These are phyloP conservation scores for Clonostachys chloroleuca DNA, from an alignment of 2,329 filamentous ascomycete species.

Conservation along the genomic window DNA sequence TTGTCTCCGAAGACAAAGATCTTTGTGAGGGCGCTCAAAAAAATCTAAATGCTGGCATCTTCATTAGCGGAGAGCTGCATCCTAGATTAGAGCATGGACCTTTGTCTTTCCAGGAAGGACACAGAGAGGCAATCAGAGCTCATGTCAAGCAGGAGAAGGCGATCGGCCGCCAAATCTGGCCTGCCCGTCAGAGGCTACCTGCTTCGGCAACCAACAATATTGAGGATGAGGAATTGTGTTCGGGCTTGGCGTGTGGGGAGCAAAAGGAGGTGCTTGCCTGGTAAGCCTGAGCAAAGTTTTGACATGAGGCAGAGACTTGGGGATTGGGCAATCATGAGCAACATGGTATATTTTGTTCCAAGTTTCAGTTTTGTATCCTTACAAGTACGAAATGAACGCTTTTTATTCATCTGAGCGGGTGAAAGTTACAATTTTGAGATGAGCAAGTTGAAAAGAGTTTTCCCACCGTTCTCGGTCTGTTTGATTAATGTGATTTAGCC, in stretches of 20 bases:
- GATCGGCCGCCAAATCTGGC: conserved; percentile 20
- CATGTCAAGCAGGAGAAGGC: conserved; percentile 41
- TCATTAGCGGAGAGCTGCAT: conserved; percentile 59
- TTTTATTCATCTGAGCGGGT: too few relatives aligned
- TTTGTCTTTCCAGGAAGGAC: conserved; percentile 48
- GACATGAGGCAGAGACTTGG: too few relatives aligned
- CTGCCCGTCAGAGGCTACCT: conserved; percentile 14
- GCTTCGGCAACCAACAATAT: conserved; percentile 13
- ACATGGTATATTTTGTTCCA: too few relatives aligned
- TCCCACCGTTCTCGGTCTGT: too few relatives aligned
- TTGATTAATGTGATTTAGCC: too few relatives aligned
- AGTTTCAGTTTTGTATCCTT: too few relatives aligned
- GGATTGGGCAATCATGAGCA: too few relatives aligned
- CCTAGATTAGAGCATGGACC: conserved; percentile 56
- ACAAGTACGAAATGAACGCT: too few relatives aligned
- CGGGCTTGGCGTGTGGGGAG: conserved; percentile 22
- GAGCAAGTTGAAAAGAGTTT: too few relatives aligned
- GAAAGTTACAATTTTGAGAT: too few relatives aligned
- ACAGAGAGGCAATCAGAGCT: conserved; percentile 40
- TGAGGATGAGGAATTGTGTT: conserved; percentile 24
- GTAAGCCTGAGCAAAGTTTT: too few relatives aligned
- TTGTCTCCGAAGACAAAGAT: conserved; percentile 61
- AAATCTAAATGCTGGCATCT: conserved; percentile 58
- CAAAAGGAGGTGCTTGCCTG: conserved; percentile 13
- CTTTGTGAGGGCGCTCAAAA: conserved; percentile 55